Conservation (phyloP, 345 rosid genomes). For the Ceriops tagal region DNA sequence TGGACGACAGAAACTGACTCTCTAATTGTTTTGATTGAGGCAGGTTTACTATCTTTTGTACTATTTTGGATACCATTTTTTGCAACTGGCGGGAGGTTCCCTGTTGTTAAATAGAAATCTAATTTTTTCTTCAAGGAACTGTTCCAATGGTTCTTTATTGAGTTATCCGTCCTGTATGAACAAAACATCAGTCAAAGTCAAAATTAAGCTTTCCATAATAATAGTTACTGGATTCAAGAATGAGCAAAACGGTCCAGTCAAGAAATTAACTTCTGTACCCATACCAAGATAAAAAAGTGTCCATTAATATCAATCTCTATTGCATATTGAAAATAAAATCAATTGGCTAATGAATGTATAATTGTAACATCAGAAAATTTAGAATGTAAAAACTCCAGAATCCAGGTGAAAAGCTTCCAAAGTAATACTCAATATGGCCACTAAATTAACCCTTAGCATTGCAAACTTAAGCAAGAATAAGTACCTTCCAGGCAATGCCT, state of each 20-base stretch:
- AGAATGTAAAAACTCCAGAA: neutral
- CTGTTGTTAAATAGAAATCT: constrained; percentile 69
- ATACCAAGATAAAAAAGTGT: no score
- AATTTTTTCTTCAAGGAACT: constrained; percentile 93
- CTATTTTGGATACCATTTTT: constrained; percentile 49
- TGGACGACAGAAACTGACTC: constrained; percentile 50
- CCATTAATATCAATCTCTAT: no score
- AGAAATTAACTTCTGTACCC: no score
- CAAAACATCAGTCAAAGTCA: constrained; percentile 5
- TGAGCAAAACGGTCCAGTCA: no score
- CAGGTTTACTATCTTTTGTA: constrained; percentile 17
- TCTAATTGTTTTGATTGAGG: constrained; percentile 34
- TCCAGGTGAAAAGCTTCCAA: neutral
- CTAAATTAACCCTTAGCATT: constrained; percentile 1
- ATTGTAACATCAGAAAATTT: neutral
- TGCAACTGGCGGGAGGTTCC: constrained; percentile 57
- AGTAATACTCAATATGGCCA: neutral
- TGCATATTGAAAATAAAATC: no score
- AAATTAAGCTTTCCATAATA: neutral
- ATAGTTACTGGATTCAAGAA: neutral
- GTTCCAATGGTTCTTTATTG: constrained; percentile 98
- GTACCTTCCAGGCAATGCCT: constrained; percentile 95
- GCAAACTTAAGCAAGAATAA: neutral
- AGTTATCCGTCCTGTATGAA: constrained; percentile 80
- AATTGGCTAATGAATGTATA: no score